Base-by-base conservation (phyloP, 495 filamentous ascomycete species). In the Apodospora peruviana region DNA sequence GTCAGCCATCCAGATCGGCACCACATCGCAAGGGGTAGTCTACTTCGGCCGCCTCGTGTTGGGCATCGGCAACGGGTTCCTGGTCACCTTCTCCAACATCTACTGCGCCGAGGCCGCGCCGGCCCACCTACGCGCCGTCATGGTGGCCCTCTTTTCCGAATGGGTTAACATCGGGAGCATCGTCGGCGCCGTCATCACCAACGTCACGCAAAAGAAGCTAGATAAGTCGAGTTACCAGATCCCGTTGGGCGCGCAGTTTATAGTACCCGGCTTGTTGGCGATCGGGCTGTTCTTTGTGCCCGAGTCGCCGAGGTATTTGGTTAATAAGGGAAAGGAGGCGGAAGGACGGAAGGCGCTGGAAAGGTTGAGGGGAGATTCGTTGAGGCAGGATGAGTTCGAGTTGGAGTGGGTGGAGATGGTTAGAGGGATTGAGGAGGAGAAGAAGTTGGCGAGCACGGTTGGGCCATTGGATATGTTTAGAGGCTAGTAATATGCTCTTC, bases 21-120 rank as follows among this genome's bases (percentile, higher is more conserved):
- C 72, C 0, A 66, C 59, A 5, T 64, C 54, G 25, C 64, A 72
- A 23, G 70, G 59, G 1, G 76, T 65, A 1, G 44, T 80, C 2
- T 77, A 78, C 47, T 60, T 71, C n/a, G 77, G 74, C 2, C 68
- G 77, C 21, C 52, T 80, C 8, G 41, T 80, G 5, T 67, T 79
- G n/a, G 77, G 77, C 1, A 50, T 80, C n/a, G 71, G 71, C 2
- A 77, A 78, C 50, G 75, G 72, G 25, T 74, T 76, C 40, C 60
- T 76, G 49, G 69, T 79, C 47, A 80, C 77, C 7, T 79, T 79
- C 48, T 76, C 74, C 2, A 74, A 78, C 48, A 66, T 78, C 14
- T 79, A 80, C 53, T 64, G 62, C 8, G 61, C 67, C 3, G 67
- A 70, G 46, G 65, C 60, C 1, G 52, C 65, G 14, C 67, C 67